A percentile compares a stretch with the other conserved stretches of the same genome.
These are phyloP conservation scores for Gossypium schwendimanii DNA, from an alignment of 441 rosid genomes.

Conservation along the genomic window DNA sequence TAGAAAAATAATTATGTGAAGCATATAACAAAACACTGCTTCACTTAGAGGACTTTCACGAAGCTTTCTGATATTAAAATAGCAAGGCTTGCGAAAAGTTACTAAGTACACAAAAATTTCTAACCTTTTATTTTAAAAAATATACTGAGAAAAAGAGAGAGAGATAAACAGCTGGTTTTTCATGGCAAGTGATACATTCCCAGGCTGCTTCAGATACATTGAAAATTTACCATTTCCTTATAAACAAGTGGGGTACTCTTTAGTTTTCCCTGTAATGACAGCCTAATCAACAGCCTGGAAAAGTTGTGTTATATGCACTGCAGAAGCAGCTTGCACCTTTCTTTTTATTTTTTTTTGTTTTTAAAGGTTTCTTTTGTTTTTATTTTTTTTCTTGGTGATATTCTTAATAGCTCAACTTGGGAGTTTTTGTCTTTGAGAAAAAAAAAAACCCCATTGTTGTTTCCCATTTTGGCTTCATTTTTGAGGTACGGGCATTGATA, in stretches of 20 bases:
- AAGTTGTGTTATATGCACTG: slow-evolving; percentile 25
- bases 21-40: neutral
- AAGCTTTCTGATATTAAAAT: neutral
- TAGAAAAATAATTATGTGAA: too few species aligned
- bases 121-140: neutral
- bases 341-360: neutral
- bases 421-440: slow-evolving; percentile 11
- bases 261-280: slow-evolving; percentile 28
- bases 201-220: slow-evolving; percentile 3
- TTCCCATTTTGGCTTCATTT: slow-evolving; percentile 17
- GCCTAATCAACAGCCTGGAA: slow-evolving; percentile 71
- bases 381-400: slow-evolving; percentile 22
- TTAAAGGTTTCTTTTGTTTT: neutral
- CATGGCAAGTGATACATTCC: neutral
- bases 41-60: neutral
- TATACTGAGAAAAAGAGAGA: too few species aligned
- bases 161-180: slow-evolving; percentile 18
- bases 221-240: neutral
- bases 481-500: slow-evolving; percentile 25
- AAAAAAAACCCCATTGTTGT: slow-evolving; percentile 5
- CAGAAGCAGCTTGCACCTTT: slow-evolving; percentile 20
- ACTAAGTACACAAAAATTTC: neutral
- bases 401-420: slow-evolving; percentile 24
- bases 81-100: neutral
- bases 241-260: slow-evolving; percentile 28